phyloP scores from a whole-genome alignment of 202 grass and related monocot genomes.

The Digitaria exilis region DNA sequence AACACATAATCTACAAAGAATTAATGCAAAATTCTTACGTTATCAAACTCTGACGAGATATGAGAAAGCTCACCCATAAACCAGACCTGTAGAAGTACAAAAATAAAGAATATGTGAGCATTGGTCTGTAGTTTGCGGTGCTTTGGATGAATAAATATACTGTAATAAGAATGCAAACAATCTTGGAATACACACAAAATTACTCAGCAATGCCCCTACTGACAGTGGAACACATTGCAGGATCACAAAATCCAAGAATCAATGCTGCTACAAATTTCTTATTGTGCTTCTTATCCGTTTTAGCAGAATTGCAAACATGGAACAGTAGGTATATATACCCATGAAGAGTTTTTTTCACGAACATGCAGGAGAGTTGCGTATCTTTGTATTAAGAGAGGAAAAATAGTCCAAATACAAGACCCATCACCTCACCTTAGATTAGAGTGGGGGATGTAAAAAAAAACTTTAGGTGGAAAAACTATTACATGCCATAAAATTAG shows the following conservation, averaged over 20 bases:
- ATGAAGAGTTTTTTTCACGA: no score
- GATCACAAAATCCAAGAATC: neutral
- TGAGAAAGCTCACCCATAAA: conserved; percentile 98
- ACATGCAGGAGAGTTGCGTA: no score
- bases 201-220: neutral
- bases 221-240: neutral
- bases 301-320: neutral
- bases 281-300: neutral
- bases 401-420: no score
- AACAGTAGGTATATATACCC: neutral
- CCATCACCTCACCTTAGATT: no score
- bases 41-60: conserved; percentile 86
- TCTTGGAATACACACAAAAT: neutral
- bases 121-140: neutral
- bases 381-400: no score
- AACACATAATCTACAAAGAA: conserved; percentile 13
- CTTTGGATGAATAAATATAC: neutral
- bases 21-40: conserved; percentile 57
- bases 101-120: neutral
- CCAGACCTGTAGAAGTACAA: conserved; percentile 70
- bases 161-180: neutral
- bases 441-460: no score
- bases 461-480: no score
- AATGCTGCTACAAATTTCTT: neutral
- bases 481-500: no score